A percentile compares a stretch with the other conserved stretches of the same genome.
These are phyloP conservation scores for Antrodiella citrinella DNA, from an alignment of 768 basidiomycete species.

Conservation along the genomic window DNA sequence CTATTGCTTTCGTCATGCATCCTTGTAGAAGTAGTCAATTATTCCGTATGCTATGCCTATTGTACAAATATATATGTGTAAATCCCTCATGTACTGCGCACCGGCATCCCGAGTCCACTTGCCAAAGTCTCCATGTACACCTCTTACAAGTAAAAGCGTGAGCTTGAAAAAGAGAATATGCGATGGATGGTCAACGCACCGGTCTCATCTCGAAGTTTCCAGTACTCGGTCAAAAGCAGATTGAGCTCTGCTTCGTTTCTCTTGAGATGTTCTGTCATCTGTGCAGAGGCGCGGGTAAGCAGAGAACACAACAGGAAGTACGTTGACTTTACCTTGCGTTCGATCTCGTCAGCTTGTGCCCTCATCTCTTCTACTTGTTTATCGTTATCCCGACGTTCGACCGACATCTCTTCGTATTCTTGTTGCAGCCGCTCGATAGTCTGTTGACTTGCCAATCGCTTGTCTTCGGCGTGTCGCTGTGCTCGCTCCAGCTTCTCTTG, in stretches of 20 bases:
- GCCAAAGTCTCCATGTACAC: slow-evolving; percentile 84
- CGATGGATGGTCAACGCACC: slow-evolving; percentile 32
- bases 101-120: slow-evolving; percentile 52
- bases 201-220: slow-evolving; percentile 69
- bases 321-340: slow-evolving; percentile 50
- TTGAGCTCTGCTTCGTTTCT: slow-evolving; percentile 73
- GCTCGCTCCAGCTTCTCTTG: slow-evolving; percentile 76
- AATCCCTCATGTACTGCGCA: slow-evolving; percentile 14
- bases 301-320: not conserved
- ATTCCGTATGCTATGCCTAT: not conserved
- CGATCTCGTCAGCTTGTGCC: slow-evolving; percentile 58
- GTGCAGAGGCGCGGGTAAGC: not conserved
- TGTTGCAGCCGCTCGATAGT: slow-evolving; percentile 69
- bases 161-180: not conserved
- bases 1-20: not conserved
- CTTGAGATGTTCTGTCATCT: slow-evolving; percentile 75
- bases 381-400: slow-evolving; percentile 72
- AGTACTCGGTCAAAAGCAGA: slow-evolving; percentile 77
- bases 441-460: slow-evolving; percentile 60
- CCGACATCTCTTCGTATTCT: slow-evolving; percentile 73
- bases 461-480: slow-evolving; percentile 74
- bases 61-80: not conserved
- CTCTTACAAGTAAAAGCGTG: slow-evolving; percentile 33
- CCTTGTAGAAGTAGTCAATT: not conserved
- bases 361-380: slow-evolving; percentile 72